Conservation (phyloP, 768 basidiomycete species). For the Mycena vulgaris region DNA sequence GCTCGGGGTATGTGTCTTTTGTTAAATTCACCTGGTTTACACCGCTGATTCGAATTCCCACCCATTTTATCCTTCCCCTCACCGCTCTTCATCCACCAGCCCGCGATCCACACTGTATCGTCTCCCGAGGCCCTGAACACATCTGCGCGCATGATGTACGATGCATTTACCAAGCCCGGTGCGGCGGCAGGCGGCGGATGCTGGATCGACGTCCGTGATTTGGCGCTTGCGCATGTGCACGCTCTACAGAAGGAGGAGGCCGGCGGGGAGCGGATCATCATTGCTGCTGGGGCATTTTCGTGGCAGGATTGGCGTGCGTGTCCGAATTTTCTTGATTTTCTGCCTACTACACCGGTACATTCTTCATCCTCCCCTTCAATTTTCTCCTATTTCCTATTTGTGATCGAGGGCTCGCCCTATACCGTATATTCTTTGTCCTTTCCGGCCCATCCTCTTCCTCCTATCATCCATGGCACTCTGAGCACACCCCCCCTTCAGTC, state of each 20-base stretch:
- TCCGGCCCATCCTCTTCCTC: not conserved
- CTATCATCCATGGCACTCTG: not conserved
- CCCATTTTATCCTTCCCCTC: too few relatives aligned
- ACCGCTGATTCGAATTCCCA: not conserved
- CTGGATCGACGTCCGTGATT: constrained; percentile 65
- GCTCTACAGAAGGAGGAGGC: constrained; percentile 66
- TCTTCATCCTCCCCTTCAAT: too few relatives aligned
- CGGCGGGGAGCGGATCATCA: constrained; percentile 67
- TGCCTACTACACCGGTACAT: too few relatives aligned
- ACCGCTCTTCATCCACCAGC: too few relatives aligned
- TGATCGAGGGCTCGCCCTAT: too few relatives aligned
- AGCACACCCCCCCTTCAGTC: not conserved
- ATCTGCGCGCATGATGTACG: constrained; percentile 53
- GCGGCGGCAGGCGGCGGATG: constrained; percentile 41
- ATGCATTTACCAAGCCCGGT: constrained; percentile 44
- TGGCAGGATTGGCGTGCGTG: constrained; percentile 40
- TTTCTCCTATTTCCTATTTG: too few relatives aligned
- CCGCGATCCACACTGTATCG: constrained; percentile 54
- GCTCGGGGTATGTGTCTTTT: constrained; percentile 47
- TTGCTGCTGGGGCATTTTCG: constrained; percentile 47
- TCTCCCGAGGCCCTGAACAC: constrained; percentile 51
- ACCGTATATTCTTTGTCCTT: too few relatives aligned
- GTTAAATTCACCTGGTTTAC: not conserved
- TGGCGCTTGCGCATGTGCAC: constrained; percentile 65
- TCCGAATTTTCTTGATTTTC: not conserved